phyloP scores from a whole-genome alignment of 1,284 basidiomycete genomes.

The Malassezia arunalokei region DNA sequence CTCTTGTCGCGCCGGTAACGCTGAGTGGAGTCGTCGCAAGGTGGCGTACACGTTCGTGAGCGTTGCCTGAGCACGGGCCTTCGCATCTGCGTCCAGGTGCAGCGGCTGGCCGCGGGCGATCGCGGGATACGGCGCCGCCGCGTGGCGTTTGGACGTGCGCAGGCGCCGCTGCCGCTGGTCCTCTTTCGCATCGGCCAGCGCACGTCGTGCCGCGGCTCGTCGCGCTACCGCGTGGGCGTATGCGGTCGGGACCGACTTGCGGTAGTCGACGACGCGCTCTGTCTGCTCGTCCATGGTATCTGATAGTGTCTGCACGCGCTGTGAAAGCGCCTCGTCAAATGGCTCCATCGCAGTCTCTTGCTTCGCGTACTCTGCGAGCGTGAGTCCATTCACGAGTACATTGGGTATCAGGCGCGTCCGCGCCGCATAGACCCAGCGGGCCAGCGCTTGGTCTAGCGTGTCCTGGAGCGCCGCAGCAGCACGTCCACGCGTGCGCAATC shows the following conservation, averaged over 20 bases:
- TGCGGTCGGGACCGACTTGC: conserved; percentile 5
- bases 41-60: background rate
- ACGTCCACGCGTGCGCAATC: conserved; percentile 5
- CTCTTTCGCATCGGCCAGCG: conserved; percentile 9
- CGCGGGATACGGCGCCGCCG: background rate
- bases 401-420: conserved; percentile 13
- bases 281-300: conserved; percentile 10
- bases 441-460: conserved; percentile 9
- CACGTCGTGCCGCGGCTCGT: conserved; percentile 1
- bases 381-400: conserved; percentile 10
- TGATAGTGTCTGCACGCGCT: conserved; percentile 3
- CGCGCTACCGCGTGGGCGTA: conserved; percentile 5
- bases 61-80: background rate
- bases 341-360: conserved; percentile 12
- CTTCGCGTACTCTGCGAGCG: conserved; percentile 13
- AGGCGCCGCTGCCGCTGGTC: conserved; percentile 7
- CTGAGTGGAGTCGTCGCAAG: background rate
- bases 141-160: conserved; percentile 1
- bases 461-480: conserved; percentile 3
- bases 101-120: conserved; percentile 7
- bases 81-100: conserved; percentile 5
- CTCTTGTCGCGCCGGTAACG: background rate
- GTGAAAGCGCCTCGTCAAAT: conserved; percentile 10
- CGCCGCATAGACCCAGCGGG: conserved; percentile 16
- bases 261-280: conserved; percentile 12